A percentile compares a stretch with the other conserved stretches of the same genome.
These are phyloP conservation scores for Astrocystis sublimbata DNA, from an alignment of 495 filamentous ascomycete genomes.

Conservation along the genomic window DNA sequence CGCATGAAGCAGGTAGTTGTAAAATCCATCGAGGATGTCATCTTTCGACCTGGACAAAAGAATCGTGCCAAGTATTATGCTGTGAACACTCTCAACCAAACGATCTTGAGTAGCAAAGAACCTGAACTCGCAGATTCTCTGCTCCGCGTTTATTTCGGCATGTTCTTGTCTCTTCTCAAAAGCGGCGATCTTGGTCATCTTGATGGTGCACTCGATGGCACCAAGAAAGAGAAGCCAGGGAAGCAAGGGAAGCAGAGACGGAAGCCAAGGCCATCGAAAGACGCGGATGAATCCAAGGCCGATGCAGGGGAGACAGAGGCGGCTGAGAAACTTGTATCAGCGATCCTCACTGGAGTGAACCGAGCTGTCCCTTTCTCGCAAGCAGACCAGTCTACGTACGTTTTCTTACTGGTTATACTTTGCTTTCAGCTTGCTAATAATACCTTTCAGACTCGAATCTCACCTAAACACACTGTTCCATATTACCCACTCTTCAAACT, in stretches of 20 bases:
- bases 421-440: slow-evolving; percentile 21
- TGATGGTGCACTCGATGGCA: slow-evolving; percentile 22
- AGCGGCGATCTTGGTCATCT: slow-evolving; percentile 45
- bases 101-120: slow-evolving; percentile 80
- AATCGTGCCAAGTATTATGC: slow-evolving; percentile 91
- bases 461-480: slow-evolving; percentile 92
- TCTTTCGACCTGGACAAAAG: slow-evolving; percentile 84
- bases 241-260: slow-evolving; percentile 36
- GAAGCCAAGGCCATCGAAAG: slow-evolving; percentile 26
- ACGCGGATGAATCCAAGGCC: slow-evolving; percentile 21
- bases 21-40: slow-evolving; percentile 78
- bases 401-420: slow-evolving; percentile 19
- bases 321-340: slow-evolving; percentile 86
- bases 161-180: slow-evolving; percentile 77
- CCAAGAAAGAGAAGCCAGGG: slow-evolving; percentile 23
- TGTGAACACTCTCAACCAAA: slow-evolving; percentile 95
- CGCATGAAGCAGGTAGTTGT: slow-evolving; percentile 90
- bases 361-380: slow-evolving; percentile 91
- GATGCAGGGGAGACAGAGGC: slow-evolving; percentile 50
- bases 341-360: slow-evolving; percentile 90
- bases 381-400: slow-evolving; percentile 70
- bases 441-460: slow-evolving; percentile 63
- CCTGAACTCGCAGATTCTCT: slow-evolving; percentile 78
- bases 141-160: slow-evolving; percentile 82
- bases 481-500: slow-evolving; percentile 96